Base-by-base conservation (phyloP, 2,329 filamentous ascomycete genomes). In the Claviceps cyperi region DNA sequence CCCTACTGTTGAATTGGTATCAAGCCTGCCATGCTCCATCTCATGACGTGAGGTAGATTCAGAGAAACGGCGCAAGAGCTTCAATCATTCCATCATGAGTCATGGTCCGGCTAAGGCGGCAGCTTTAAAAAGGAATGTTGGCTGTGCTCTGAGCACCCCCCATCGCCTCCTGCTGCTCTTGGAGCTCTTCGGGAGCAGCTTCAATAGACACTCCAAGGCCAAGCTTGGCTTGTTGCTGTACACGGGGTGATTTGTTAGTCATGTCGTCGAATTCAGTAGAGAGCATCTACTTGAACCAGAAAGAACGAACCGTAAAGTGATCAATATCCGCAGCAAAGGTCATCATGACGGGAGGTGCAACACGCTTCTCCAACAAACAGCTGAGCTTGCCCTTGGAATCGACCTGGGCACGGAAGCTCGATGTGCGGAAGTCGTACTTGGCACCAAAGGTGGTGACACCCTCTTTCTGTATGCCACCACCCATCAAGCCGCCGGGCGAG, bases 361-460 rank as follows among this genome's bases (percentile, higher is more conserved):
- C 86, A 63, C 89, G 84, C 81, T 96, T 97, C 77, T 98, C 92
- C 58, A 97, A 73, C 62, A 96, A 72, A 65, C 88, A 92, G 69
- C 85, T 87, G 54, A 98, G 77, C 74, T 94, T 95, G 66, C 92
- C 92, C 66, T 87, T 83, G 62, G 89, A 94, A 71, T 98, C 92
- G 60, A 97, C 78, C 72, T 98, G 92, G 43, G 91, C 92, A 57
- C 91, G 83, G 81, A 96, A 95, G 47, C 88, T 92, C 50, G 87
- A 92, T 72, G 89, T 86, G 64, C 87, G 81, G 80, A 98, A 98
- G 67, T 96, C 91, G 71, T 98, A 98, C 72, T 98, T 98, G 65
- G 89, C 87, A 62, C 91, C 92, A 60, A 97, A 78, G 50, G 90
- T 88, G 49, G 94, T 90, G 54, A 87, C 78, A 50, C 92, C 92